Percentiles rank a stretch among this genome's conserved stretches.
Conservation (phyloP, 208 protist genomes). For the Acanthamoeba triangularis region DNA sequence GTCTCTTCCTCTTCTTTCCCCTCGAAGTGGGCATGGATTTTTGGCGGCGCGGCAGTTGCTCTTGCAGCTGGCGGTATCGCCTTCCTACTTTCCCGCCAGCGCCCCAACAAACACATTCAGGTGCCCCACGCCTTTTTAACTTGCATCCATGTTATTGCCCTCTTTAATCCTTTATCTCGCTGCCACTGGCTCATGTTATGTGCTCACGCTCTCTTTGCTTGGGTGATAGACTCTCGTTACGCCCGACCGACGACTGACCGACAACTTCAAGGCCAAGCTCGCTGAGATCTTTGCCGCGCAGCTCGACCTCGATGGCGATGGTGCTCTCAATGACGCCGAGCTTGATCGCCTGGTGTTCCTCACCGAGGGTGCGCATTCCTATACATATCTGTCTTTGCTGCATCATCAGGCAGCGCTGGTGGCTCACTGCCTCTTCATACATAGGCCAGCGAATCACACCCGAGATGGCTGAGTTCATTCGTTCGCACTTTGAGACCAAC, state of each 20-base stretch:
- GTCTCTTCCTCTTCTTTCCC: neutral
- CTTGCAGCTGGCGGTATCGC: neutral
- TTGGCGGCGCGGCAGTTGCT: neutral
- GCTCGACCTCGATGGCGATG: slow-evolving; percentile 48
- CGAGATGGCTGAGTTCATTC: slow-evolving; percentile 53
- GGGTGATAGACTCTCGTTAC: neutral
- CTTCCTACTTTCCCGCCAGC: neutral
- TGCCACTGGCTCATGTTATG: neutral
- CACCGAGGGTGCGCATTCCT: neutral
- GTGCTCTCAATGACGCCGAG: slow-evolving; percentile 53
- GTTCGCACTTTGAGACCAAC: slow-evolving; percentile 46
- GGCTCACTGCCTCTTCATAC: neutral
- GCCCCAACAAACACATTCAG: slow-evolving; percentile 24
- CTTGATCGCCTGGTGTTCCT: slow-evolving; percentile 37
- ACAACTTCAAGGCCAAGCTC: slow-evolving; percentile 42
- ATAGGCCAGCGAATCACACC: slow-evolving; percentile 24
- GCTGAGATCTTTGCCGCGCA: slow-evolving; percentile 26
- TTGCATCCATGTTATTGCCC: neutral
- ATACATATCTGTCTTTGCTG: too few relatives aligned
- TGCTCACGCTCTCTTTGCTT: neutral
- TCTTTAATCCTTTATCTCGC: neutral
- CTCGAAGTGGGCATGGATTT: neutral
- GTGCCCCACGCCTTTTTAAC: neutral
- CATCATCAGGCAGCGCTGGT: neutral
- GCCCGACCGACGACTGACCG: slow-evolving; percentile 14